These are phyloP conservation scores for Aspergillus cejpii DNA, from an alignment of 2,329 filamentous ascomycete genomes.

Conservation along the genomic window DNA sequence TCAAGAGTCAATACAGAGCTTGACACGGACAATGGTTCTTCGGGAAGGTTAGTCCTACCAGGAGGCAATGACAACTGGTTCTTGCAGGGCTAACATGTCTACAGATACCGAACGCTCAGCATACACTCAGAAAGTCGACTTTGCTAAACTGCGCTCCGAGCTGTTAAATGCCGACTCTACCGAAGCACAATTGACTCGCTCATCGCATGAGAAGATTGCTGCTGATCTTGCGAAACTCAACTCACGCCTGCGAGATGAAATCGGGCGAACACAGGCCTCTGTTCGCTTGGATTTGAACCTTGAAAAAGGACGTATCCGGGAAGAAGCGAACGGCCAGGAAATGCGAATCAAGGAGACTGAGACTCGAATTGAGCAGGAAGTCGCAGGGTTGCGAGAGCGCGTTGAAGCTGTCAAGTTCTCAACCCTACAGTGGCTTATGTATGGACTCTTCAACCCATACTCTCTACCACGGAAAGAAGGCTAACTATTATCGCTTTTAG, in stretches of 20 bases:
- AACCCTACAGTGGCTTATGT: conserved; percentile 97
- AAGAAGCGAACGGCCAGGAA: conserved; percentile 94
- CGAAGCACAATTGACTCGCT: conserved; percentile 79
- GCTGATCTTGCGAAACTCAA: conserved; percentile 95
- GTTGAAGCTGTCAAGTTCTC: conserved; percentile 97
- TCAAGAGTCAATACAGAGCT: conserved; percentile 94
- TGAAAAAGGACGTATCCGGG: conserved; percentile 91
- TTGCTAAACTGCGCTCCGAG: conserved; percentile 92
- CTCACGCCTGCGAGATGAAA: conserved; percentile 82
- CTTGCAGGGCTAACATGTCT: no score
- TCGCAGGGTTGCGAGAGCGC: conserved; percentile 80
- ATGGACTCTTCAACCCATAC: conserved; percentile 42
- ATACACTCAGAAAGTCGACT: conserved; percentile 87
- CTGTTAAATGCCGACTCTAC: conserved; percentile 86
- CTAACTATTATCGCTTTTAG: conserved; percentile 33
- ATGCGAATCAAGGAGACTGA: conserved; percentile 98
- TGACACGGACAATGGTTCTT: conserved; percentile 95
- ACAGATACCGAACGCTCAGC: conserved; percentile 48
- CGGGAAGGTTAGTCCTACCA: conserved; percentile 65
- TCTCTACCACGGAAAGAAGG: conserved; percentile 3
- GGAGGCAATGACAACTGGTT: no score
- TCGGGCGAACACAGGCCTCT: conserved; percentile 86
- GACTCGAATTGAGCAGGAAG: conserved; percentile 96
- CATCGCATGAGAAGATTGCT: conserved; percentile 82
- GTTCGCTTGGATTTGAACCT: conserved; percentile 89